Evolutionary conservation across 2,329 filamentous ascomycete species (phyloP).

Genomic region (Alternaria sp.): DNA sequence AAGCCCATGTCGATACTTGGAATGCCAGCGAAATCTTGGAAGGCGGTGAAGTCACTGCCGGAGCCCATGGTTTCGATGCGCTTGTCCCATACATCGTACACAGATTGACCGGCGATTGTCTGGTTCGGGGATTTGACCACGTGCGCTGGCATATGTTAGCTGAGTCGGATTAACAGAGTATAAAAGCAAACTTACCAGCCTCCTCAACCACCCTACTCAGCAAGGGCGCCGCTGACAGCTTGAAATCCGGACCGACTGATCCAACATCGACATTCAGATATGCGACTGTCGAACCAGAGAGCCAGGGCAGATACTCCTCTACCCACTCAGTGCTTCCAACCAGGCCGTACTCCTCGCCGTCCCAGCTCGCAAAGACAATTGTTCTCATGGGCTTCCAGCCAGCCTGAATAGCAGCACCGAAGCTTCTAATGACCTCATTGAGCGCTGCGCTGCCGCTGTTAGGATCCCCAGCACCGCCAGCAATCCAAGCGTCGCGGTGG

Average conservation of each 20-base stretch:
- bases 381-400: constrained; percentile 89
- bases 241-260: constrained; percentile 70
- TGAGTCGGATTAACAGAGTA: background rate
- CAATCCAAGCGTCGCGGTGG: constrained; percentile 89
- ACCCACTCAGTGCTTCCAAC: constrained; percentile 93
- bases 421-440: constrained; percentile 79
- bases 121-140: constrained; percentile 69
- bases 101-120: constrained; percentile 71
- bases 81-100: constrained; percentile 69
- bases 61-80: constrained; percentile 64
- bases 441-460: constrained; percentile 82
- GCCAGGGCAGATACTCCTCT: constrained; percentile 86
- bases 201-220: constrained; percentile 77
- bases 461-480: constrained; percentile 82
- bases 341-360: constrained; percentile 80
- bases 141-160: constrained; percentile 33
- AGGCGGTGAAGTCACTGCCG: constrained; percentile 62
- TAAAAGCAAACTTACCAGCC: constrained; percentile 54
- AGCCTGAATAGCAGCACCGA: constrained; percentile 73
- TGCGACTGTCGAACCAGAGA: constrained; percentile 74
- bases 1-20: constrained; percentile 60
- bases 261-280: constrained; percentile 89
- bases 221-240: constrained; percentile 73
- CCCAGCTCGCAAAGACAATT: constrained; percentile 81
- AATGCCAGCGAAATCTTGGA: constrained; percentile 62